phyloP scores from a whole-genome alignment of 2,329 filamentous ascomycete genomes.

The Stemphylium beticola region DNA sequence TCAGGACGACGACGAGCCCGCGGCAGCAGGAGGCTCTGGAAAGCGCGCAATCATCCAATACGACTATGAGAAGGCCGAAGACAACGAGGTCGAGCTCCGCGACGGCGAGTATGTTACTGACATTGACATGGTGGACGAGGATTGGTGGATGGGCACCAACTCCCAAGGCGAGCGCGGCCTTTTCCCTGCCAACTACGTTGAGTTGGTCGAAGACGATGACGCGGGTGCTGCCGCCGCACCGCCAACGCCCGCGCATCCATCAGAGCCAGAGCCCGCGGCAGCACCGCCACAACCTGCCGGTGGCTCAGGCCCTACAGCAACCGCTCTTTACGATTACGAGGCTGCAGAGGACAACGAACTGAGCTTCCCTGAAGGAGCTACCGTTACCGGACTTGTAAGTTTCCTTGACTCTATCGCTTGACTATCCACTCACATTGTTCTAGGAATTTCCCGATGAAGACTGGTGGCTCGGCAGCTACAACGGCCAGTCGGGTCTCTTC shows the following conservation, averaged over 20 bases:
- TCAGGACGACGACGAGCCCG: slow-evolving; percentile 38
- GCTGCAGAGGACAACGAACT: slow-evolving; percentile 89
- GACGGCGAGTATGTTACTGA: slow-evolving; percentile 89
- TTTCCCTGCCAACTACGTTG: slow-evolving; percentile 97
- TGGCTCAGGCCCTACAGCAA: slow-evolving; percentile 70
- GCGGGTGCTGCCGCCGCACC: slow-evolving; percentile 43
- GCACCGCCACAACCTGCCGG: slow-evolving; percentile 44
- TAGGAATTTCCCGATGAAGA: slow-evolving; percentile 97
- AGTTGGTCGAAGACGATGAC: slow-evolving; percentile 70
- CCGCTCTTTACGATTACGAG: slow-evolving; percentile 93
- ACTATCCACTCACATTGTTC: slow-evolving; percentile 33
- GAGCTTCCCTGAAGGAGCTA: slow-evolving; percentile 89
- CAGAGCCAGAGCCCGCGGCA: slow-evolving; percentile 43
- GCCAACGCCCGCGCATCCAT: slow-evolving; percentile 50
- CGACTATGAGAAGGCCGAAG: slow-evolving; percentile 97
- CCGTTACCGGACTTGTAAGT: slow-evolving; percentile 77
- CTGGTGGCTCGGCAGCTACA: slow-evolving; percentile 94
- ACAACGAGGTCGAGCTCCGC: slow-evolving; percentile 90
- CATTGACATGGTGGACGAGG: slow-evolving; percentile 96
- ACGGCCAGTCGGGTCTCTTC: slow-evolving; percentile 83
- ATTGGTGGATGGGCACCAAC: slow-evolving; percentile 99
- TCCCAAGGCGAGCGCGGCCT: slow-evolving; percentile 81
- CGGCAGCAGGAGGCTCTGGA: slow-evolving; percentile 54
- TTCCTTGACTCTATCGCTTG: not conserved
- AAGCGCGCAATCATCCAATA: slow-evolving; percentile 83